These are phyloP conservation scores for Fusarium bulbicola DNA, from an alignment of 2,329 filamentous ascomycete genomes.

Conservation along the genomic window DNA sequence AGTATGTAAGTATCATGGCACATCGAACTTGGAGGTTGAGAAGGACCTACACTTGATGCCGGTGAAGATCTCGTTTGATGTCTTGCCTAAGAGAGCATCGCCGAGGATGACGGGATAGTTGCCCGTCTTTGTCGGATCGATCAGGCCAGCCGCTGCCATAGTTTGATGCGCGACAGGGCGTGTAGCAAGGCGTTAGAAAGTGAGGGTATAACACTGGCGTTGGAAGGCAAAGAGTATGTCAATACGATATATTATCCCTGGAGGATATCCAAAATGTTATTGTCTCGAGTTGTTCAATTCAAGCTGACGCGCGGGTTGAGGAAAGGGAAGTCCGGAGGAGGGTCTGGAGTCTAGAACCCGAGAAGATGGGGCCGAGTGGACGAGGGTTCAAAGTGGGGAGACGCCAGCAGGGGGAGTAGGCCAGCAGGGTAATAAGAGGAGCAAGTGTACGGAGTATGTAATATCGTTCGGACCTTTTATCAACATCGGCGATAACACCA, in stretches of 20 bases:
- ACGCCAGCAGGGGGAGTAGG: constrained; percentile 4
- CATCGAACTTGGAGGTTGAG: background rate
- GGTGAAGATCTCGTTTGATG: constrained; percentile 67
- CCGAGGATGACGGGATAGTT: constrained; percentile 72
- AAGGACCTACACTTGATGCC: constrained; percentile 65
- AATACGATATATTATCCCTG: background rate
- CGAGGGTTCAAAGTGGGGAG: constrained; percentile 12
- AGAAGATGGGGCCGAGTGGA: constrained; percentile 15
- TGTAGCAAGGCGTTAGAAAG: background rate
- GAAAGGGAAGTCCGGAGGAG: constrained; percentile 26
- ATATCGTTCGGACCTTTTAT: background rate
- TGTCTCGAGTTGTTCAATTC: constrained; percentile 4
- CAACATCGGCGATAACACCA: background rate
- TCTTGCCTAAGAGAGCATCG: constrained; percentile 66
- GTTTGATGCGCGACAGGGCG: constrained; percentile 13
- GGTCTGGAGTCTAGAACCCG: constrained; percentile 25
- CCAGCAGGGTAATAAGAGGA: background rate
- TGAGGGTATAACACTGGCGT: background rate
- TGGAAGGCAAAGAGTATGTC: background rate
- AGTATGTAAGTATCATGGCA: constrained; percentile 1
- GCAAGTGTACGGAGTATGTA: background rate
- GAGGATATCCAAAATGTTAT: background rate
- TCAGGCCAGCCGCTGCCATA: constrained; percentile 48
- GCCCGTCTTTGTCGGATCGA: constrained; percentile 68
- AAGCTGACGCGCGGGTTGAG: constrained; percentile 20